Conservation (phyloP, 768 basidiomycete species). For the Rhizopogon roseolus region DNA sequence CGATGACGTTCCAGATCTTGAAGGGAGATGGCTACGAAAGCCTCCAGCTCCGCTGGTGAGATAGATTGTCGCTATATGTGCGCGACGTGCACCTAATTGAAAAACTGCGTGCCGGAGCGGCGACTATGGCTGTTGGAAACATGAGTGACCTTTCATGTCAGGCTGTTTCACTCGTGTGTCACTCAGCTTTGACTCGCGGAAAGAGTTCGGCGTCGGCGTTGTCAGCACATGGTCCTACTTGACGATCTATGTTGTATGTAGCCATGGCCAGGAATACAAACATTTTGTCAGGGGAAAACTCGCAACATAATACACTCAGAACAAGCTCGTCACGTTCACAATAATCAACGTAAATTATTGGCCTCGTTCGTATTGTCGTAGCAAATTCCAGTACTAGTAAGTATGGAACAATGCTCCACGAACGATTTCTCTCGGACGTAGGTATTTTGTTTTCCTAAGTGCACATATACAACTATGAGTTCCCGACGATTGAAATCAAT, state of each 20-base stretch:
- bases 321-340: not conserved
- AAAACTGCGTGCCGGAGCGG: not conserved
- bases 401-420: not conserved
- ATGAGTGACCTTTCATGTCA: not conserved
- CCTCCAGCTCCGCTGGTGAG: not conserved
- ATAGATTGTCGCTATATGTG: slow-evolving; percentile 1
- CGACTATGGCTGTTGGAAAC: not conserved
- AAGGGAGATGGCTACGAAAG: slow-evolving; percentile 29
- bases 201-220: not conserved
- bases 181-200: not conserved
- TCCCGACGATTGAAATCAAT: not conserved
- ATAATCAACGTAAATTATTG: not conserved
- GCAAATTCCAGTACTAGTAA: not conserved
- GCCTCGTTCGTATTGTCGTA: not conserved
- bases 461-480: not conserved
- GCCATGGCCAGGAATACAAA: not conserved
- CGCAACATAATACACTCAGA: not conserved
- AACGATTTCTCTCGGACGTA: not conserved
- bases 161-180: not conserved
- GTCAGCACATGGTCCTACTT: too few relatives aligned
- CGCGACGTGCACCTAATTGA: not conserved
- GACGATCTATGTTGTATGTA: too few relatives aligned
- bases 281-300: not conserved
- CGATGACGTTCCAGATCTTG: slow-evolving; percentile 31
- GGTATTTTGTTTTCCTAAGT: not conserved